Evolutionary conservation across 2,329 filamentous ascomycete species (phyloP).

Genomic region (Helotiales sp.): DNA sequence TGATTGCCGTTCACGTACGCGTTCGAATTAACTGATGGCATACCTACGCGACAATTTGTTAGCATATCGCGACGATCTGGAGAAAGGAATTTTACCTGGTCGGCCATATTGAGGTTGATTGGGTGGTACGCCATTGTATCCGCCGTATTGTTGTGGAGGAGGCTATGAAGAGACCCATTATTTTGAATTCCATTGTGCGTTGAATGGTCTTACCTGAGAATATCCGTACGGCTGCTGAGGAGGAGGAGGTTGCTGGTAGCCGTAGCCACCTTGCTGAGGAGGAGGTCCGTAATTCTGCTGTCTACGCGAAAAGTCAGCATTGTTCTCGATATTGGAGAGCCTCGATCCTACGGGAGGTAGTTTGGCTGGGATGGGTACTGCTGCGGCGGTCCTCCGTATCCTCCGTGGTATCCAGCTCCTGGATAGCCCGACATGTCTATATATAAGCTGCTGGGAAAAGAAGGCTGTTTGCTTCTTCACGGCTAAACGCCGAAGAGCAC

Average conservation of each 20-base stretch:
- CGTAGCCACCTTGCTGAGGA: constrained; percentile 41
- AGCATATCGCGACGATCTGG: neutral
- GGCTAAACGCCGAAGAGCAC: constrained; percentile 22
- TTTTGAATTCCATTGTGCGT: neutral
- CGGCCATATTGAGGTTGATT: constrained; percentile 48
- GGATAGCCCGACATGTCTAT: constrained; percentile 64
- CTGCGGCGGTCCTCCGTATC: constrained; percentile 44
- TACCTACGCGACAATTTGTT: constrained; percentile 30
- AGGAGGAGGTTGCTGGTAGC: constrained; percentile 49
- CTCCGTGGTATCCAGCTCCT: constrained; percentile 51
- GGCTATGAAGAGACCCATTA: constrained; percentile 27
- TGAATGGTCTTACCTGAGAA: constrained; percentile 27
- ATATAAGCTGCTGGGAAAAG: neutral
- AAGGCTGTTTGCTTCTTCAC: constrained; percentile 13
- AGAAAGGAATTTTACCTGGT: constrained; percentile 41
- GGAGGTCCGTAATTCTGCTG: constrained; percentile 33
- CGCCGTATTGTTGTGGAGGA: constrained; percentile 50
- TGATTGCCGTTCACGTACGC: constrained; percentile 58
- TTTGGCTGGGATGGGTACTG: constrained; percentile 42
- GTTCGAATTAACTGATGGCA: constrained; percentile 49
- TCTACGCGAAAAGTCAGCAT: constrained; percentile 27
- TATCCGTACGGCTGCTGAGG: constrained; percentile 42
- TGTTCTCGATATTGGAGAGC: constrained; percentile 32
- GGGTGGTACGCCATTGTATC: constrained; percentile 37
- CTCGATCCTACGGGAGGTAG: constrained; percentile 50